phyloP scores from a whole-genome alignment of 148 eudicot genomes.

The Drosera capensis region DNA sequence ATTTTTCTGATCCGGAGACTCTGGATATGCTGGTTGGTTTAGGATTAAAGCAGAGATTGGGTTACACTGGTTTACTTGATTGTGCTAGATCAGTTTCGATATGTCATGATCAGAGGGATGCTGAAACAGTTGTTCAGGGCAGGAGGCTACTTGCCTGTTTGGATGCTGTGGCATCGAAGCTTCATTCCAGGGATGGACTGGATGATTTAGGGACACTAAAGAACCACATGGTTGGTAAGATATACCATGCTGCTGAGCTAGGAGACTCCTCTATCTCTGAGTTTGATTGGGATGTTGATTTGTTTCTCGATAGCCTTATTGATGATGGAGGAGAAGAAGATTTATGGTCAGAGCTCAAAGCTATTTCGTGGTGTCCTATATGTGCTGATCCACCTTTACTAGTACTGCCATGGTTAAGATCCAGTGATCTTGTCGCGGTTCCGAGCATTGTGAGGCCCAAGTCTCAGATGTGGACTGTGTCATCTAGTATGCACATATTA shows the following conservation, averaged over 20 bases:
- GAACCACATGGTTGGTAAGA: constrained; percentile 11
- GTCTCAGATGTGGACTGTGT: constrained; percentile 88
- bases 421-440: constrained; percentile 42
- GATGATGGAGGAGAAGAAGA: constrained; percentile 51
- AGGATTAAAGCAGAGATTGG: constrained; percentile 64
- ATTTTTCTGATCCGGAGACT: constrained; percentile 55
- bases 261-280: constrained; percentile 11
- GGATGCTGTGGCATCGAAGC: constrained; percentile 51
- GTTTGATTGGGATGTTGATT: constrained; percentile 30
- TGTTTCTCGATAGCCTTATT: constrained; percentile 30
- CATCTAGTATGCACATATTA: constrained; percentile 66
- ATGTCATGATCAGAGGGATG: constrained; percentile 47
- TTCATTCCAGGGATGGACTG: constrained; percentile 27
- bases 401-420: constrained; percentile 74
- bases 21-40: constrained; percentile 53
- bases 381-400: constrained; percentile 45
- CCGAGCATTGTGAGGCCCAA: constrained; percentile 65
- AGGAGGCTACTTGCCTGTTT: constrained; percentile 63
- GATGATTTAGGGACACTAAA: constrained; percentile 11
- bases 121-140: constrained; percentile 33
- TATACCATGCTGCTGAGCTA: constrained; percentile 11
- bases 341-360: constrained; percentile 72
- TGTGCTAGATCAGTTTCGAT: constrained; percentile 79
- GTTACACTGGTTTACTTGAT: constrained; percentile 66
- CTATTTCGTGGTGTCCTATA: constrained; percentile 80